phyloP scores from a whole-genome alignment of 2,329 filamentous ascomycete genomes.

The Calonectria pauciramosa region DNA sequence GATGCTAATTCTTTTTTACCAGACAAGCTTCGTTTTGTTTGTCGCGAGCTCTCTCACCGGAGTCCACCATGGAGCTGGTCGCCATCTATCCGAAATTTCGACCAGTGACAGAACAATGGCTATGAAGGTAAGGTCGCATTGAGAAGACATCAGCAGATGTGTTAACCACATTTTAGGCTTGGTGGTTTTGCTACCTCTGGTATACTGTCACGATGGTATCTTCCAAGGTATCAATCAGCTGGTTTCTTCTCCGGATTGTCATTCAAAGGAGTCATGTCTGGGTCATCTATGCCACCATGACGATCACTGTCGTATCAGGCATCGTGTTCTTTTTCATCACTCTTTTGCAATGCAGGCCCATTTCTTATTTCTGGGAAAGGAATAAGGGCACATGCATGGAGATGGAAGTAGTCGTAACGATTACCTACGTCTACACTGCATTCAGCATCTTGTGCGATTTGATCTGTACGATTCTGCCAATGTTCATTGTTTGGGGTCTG shows the following conservation, averaged over 20 bases:
- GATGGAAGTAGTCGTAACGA: constrained; percentile 60
- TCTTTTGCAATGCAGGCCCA: constrained; percentile 56
- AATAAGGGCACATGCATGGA: constrained; percentile 54
- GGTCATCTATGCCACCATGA: constrained; percentile 54
- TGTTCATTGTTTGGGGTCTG: constrained; percentile 67
- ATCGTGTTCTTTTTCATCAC: constrained; percentile 57
- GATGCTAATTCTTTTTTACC: background rate
- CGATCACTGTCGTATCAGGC: constrained; percentile 53
- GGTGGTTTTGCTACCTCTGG: constrained; percentile 56
- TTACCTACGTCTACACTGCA: constrained; percentile 67
- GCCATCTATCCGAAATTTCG: constrained; percentile 50
- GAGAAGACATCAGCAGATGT: background rate
- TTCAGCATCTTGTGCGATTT: constrained; percentile 65
- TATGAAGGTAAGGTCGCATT: constrained; percentile 48
- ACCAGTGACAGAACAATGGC: constrained; percentile 46
- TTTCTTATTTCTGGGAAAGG: constrained; percentile 58
- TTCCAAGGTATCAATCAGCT: constrained; percentile 58
- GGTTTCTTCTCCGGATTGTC: constrained; percentile 58
- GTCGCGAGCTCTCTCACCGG: constrained; percentile 50
- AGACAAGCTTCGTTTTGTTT: constrained; percentile 54
- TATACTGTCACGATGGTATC: constrained; percentile 53
- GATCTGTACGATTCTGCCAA: constrained; percentile 64
- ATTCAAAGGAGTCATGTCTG: constrained; percentile 49
- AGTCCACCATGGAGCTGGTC: constrained; percentile 57
- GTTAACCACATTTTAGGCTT: constrained; percentile 39